These are phyloP conservation scores for Halteria grandinella DNA, from an alignment of 73 alveolate genomes.

Conservation along the genomic window DNA sequence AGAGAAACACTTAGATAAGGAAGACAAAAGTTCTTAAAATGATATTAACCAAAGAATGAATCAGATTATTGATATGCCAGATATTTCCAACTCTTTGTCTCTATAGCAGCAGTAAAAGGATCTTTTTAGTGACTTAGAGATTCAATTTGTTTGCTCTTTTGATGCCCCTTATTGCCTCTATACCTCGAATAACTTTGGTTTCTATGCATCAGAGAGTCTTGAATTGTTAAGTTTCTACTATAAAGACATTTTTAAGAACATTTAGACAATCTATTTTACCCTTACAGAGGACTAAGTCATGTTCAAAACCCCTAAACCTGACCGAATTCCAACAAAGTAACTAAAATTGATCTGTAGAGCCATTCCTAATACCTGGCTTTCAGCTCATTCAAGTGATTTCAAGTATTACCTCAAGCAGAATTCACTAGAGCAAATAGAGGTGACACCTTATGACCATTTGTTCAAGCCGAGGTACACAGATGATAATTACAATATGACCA, in stretches of 20 bases:
- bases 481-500: background rate
- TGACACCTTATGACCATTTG: conserved; percentile 4
- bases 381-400: conserved; percentile 35
- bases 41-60: too few relatives aligned
- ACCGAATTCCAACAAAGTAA: background rate
- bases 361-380: conserved; percentile 7
- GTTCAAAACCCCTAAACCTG: background rate
- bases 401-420: conserved; percentile 15
- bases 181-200: conserved; percentile 37
- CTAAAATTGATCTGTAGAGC: background rate
- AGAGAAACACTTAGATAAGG: too few relatives aligned
- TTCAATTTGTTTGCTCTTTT: too few relatives aligned
- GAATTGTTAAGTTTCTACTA: conserved; percentile 14
- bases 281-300: background rate
- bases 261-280: background rate
- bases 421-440: conserved; percentile 12
- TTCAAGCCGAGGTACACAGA: background rate
- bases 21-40: too few relatives aligned
- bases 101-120: too few relatives aligned
- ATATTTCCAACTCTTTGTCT: too few relatives aligned
- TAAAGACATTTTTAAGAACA: conserved; percentile 20
- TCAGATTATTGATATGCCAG: too few relatives aligned
- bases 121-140: too few relatives aligned
- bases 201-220: conserved; percentile 5
- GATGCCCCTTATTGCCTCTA: too few relatives aligned